Evolutionary conservation across 2,329 filamentous ascomycete species (phyloP).

Genomic region (Arthrobotrys conoides): DNA sequence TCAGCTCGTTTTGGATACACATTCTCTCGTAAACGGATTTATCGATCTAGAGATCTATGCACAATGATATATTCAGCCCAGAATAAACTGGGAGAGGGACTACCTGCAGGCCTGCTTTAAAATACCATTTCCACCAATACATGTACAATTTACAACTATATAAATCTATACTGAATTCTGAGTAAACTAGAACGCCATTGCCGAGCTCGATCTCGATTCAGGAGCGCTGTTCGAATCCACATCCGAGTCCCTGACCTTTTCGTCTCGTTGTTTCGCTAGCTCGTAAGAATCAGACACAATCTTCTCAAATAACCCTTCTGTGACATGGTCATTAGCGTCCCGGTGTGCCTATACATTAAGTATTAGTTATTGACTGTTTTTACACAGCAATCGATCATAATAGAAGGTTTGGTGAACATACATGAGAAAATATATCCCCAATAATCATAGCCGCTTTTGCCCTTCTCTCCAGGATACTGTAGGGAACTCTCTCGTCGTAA

Average conservation of each 20-base stretch:
- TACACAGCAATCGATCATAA: too few species aligned
- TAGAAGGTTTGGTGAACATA: neutral
- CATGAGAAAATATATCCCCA: constrained; percentile 35
- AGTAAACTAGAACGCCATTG: constrained; percentile 15
- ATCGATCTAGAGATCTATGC: neutral
- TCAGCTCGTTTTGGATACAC: neutral
- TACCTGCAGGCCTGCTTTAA: neutral
- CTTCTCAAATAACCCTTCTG: constrained; percentile 46
- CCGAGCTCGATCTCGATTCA: neutral
- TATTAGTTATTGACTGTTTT: neutral
- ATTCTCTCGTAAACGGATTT: neutral
- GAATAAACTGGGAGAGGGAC: neutral
- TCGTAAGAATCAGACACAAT: constrained; percentile 50
- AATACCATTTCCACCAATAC: neutral
- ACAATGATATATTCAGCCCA: neutral
- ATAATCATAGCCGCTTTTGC: constrained; percentile 31
- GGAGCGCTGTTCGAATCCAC: constrained; percentile 1
- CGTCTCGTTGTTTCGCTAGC: constrained; percentile 29
- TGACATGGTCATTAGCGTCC: constrained; percentile 41
- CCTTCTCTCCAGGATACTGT: constrained; percentile 12
- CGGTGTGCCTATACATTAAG: constrained; percentile 19
- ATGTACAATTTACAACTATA: neutral
- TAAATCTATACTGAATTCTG: neutral
- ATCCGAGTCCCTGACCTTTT: constrained; percentile 12
- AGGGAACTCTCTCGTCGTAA: constrained; percentile 25